Evolutionary conservation across 177 flowering plant genomes (phyloP).

Genomic region (Vitis hybrid): DNA sequence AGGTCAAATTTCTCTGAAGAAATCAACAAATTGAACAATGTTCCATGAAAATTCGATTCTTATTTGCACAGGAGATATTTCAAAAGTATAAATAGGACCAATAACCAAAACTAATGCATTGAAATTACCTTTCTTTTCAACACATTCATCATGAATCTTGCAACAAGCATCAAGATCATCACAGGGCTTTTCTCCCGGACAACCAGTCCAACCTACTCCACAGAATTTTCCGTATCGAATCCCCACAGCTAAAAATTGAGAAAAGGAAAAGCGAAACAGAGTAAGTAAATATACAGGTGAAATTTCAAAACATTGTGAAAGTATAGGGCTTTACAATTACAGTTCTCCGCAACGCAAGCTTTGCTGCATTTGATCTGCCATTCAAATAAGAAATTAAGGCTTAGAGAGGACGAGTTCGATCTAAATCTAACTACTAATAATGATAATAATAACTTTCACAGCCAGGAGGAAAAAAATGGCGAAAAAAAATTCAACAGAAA

Average conservation of each 20-base stretch:
- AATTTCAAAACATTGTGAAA: not conserved
- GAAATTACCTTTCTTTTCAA: constrained; percentile 58
- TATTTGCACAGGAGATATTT: not conserved
- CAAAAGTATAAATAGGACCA: not conserved
- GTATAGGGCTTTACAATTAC: constrained; percentile 37
- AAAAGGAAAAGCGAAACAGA: not conserved
- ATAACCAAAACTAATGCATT: not conserved
- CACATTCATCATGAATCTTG: constrained; percentile 84
- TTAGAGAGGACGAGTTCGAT: not conserved
- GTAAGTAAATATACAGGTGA: not conserved
- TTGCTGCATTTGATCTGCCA: constrained; percentile 66
- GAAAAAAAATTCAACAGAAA: not conserved
- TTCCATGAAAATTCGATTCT: not conserved
- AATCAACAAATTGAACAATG: not conserved
- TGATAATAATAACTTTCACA: not conserved
- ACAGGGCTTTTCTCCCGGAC: constrained; percentile 89
- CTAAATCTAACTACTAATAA: too few relatives aligned
- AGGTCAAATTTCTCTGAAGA: not conserved
- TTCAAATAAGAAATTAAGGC: not conserved
- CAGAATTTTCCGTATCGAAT: constrained; percentile 91
- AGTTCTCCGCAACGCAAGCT: constrained; percentile 61
- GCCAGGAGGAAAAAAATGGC: not conserved
- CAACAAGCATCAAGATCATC: constrained; percentile 95
- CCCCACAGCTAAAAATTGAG: constrained; percentile 46
- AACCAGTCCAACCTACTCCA: constrained; percentile 90